These are phyloP conservation scores for Tothia fuscella DNA, from an alignment of 2,329 filamentous ascomycete species.

Conservation along the genomic window DNA sequence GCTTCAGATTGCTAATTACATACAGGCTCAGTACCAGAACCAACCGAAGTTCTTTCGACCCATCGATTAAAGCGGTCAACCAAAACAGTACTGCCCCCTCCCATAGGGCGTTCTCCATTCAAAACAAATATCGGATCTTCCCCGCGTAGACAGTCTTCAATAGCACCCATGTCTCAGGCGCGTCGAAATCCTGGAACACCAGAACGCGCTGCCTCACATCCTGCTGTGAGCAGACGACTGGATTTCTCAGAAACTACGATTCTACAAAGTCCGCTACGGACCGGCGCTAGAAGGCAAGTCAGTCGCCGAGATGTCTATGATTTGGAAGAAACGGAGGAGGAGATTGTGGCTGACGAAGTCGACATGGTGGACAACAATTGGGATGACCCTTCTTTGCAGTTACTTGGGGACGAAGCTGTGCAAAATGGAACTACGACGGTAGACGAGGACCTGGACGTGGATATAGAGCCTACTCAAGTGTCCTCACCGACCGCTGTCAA, in stretches of 20 bases:
- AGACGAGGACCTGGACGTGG: no score
- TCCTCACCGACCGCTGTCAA: no score
- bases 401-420: no score
- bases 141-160: conserved; percentile 47
- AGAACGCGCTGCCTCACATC: conserved; percentile 20
- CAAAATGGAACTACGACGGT: no score
- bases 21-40: conserved; percentile 39
- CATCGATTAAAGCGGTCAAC: conserved; percentile 34
- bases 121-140: conserved; percentile 49
- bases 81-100: conserved; percentile 34
- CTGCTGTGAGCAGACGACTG: conserved; percentile 41
- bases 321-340: conserved; percentile 12
- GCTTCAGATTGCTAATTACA: conserved; percentile 9
- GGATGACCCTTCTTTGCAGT: no score
- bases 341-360: no score
- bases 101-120: conserved; percentile 46
- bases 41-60: conserved; percentile 31
- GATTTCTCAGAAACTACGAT: conserved; percentile 32
- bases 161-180: conserved; percentile 22
- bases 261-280: neutral
- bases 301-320: conserved; percentile 11
- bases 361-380: neutral
- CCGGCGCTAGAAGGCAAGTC: neutral
- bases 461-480: no score
- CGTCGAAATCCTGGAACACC: conserved; percentile 13